These are phyloP conservation scores for Lactarius hengduanensis DNA, from an alignment of 768 basidiomycete species.

Conservation along the genomic window DNA sequence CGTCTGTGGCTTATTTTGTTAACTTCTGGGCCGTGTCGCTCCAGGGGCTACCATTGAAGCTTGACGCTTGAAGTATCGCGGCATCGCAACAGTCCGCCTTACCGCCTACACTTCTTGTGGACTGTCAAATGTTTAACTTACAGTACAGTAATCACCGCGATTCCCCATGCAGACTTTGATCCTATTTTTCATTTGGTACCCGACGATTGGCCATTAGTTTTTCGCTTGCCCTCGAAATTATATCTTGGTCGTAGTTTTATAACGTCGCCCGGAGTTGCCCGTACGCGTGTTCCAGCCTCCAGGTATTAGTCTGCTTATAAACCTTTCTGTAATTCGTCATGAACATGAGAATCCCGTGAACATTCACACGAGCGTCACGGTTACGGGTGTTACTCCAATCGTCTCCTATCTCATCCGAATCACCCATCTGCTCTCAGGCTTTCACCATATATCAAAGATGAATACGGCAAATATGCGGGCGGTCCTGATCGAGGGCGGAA, in stretches of 20 bases:
- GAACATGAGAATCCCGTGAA: no score
- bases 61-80: background rate
- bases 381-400: background rate
- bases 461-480: constrained; percentile 37
- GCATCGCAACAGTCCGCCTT: background rate
- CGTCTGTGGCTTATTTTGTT: background rate
- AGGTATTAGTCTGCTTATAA: no score
- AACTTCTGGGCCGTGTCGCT: background rate
- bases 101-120: background rate
- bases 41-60: background rate
- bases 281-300: no score
- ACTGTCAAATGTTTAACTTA: background rate
- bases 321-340: no score
- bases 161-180: background rate
- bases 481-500: constrained; percentile 70
- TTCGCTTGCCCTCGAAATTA: background rate
- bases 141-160: background rate
- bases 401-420: background rate
- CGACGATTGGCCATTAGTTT: background rate
- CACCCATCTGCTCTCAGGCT: background rate
- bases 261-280: no score
- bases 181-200: background rate
- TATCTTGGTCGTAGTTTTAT: no score
- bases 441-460: background rate
- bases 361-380: background rate